Conservation (phyloP, 768 basidiomycete species). For the Rhodotorula graminis region DNA sequence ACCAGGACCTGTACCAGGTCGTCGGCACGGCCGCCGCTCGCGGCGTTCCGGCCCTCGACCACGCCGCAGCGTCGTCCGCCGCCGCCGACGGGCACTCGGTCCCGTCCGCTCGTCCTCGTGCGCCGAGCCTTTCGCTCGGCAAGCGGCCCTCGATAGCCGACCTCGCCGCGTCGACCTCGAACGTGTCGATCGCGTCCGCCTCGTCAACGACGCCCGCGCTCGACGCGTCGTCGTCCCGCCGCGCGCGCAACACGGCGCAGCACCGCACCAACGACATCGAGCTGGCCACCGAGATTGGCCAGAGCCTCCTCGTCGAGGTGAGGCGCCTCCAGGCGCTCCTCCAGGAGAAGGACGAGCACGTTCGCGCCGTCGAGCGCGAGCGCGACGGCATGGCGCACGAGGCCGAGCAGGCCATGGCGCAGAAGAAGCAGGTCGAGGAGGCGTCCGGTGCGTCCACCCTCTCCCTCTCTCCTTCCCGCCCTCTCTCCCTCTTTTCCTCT, state of each 20-base stretch:
- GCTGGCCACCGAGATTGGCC: constrained; percentile 97
- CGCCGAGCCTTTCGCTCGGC: background rate
- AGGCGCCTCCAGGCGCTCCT: constrained; percentile 83
- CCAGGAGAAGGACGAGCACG: constrained; percentile 83
- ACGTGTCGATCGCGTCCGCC: background rate
- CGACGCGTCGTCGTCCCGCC: constrained; percentile 58
- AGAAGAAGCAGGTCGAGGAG: constrained; percentile 74
- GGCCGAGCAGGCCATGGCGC: constrained; percentile 66
- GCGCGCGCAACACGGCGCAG: constrained; percentile 78
- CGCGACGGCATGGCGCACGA: constrained; percentile 79
- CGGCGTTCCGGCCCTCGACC: constrained; percentile 11
- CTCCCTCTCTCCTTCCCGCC: background rate
- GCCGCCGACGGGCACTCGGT: background rate
- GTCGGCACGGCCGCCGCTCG: constrained; percentile 60
- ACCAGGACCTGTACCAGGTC: constrained; percentile 65
- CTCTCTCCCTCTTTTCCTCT: too few relatives aligned
- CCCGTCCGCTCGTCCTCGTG: background rate
- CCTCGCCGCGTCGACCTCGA: constrained; percentile 13
- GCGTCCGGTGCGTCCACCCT: constrained; percentile 59
- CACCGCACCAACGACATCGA: constrained; percentile 85
- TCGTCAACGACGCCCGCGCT: background rate
- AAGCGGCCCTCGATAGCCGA: constrained; percentile 3
- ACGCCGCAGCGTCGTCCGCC: background rate
- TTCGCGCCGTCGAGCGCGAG: constrained; percentile 86
- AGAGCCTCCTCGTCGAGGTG: constrained; percentile 83